phyloP scores from a whole-genome alignment of 1,284 basidiomycete species.

The Ceratobasidium sp. region DNA sequence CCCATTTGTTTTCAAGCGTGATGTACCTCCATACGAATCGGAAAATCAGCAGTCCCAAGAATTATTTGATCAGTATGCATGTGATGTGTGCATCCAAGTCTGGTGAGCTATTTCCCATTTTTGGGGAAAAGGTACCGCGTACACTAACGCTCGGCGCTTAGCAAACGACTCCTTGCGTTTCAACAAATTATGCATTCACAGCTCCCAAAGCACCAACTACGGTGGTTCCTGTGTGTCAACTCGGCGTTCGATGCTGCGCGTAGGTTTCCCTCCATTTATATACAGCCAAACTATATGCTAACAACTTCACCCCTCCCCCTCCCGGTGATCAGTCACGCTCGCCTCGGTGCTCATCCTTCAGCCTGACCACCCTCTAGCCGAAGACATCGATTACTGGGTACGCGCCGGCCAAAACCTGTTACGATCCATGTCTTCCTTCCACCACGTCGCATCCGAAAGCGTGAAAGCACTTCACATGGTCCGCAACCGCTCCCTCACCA shows the following conservation, averaged over 20 bases:
- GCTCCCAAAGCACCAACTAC: conserved; percentile 35
- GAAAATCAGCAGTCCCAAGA: conserved; percentile 15
- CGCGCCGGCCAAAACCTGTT: conserved; percentile 35
- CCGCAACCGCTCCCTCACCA: conserved; percentile 21
- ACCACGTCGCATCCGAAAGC: conserved; percentile 41
- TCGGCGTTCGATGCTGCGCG: conserved; percentile 38
- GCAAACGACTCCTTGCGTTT: conserved; percentile 35
- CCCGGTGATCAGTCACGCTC: conserved; percentile 22
- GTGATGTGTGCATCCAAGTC: conserved; percentile 44
- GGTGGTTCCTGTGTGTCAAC: conserved; percentile 40
- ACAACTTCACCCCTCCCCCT: background rate
- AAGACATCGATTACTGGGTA: conserved; percentile 43
- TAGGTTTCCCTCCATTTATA: background rate
- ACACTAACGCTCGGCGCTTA: background rate
- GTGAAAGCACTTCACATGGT: conserved; percentile 35
- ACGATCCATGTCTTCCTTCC: conserved; percentile 29
- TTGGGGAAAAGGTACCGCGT: background rate
- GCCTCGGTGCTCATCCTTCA: conserved; percentile 40
- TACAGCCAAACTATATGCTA: background rate
- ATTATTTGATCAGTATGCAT: conserved; percentile 36
- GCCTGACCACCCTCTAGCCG: conserved; percentile 33
- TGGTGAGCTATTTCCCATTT: conserved; percentile 12
- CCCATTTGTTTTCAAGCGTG: conserved; percentile 39
- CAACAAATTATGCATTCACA: conserved; percentile 43
- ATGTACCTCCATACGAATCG: conserved; percentile 17